Evolutionary conservation across 2,329 filamentous ascomycete species (phyloP).

Genomic region (Pseudovirgaria hyperparasitica): DNA sequence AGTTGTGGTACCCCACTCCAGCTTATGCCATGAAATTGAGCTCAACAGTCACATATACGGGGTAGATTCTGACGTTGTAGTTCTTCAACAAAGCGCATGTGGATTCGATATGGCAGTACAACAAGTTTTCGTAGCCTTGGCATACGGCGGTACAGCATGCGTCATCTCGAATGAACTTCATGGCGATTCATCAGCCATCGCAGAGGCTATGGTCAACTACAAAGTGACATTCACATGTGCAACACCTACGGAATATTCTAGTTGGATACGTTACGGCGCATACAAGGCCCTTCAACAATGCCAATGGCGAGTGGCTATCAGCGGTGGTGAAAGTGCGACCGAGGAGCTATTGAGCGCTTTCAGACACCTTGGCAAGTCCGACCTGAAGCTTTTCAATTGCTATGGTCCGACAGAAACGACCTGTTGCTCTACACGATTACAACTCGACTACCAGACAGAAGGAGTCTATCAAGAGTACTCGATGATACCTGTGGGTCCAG

Average conservation of each 20-base stretch:
- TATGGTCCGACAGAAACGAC: slow-evolving; percentile 6
- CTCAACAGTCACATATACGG: slow-evolving; percentile 2
- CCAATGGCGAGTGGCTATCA: slow-evolving; percentile 15
- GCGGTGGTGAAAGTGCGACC: slow-evolving; percentile 8
- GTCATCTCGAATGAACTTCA: slow-evolving; percentile 18
- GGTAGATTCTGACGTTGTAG: slow-evolving; percentile 8
- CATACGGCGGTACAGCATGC: slow-evolving; percentile 24
- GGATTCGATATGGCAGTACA: slow-evolving; percentile 27
- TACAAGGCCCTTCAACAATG: slow-evolving; percentile 6
- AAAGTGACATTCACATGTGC: slow-evolving; percentile 24
- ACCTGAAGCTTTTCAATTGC: slow-evolving; percentile 1
- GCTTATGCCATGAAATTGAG: slow-evolving; percentile 15
- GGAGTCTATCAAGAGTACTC: background rate
- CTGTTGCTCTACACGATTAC: background rate
- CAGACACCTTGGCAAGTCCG: background rate
- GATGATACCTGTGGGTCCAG: background rate
- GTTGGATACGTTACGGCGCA: slow-evolving; percentile 9
- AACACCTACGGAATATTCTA: slow-evolving; percentile 28
- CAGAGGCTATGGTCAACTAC: slow-evolving; percentile 20
- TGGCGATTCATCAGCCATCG: slow-evolving; percentile 20
- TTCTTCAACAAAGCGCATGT: slow-evolving; percentile 33
- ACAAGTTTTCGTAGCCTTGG: slow-evolving; percentile 28
- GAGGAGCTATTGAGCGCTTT: slow-evolving; percentile 2
- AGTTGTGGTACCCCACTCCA: slow-evolving; percentile 5
- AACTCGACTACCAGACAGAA: background rate